Base-by-base conservation (phyloP, 1,284 basidiomycete genomes). In the Puccinia triticina region DNA sequence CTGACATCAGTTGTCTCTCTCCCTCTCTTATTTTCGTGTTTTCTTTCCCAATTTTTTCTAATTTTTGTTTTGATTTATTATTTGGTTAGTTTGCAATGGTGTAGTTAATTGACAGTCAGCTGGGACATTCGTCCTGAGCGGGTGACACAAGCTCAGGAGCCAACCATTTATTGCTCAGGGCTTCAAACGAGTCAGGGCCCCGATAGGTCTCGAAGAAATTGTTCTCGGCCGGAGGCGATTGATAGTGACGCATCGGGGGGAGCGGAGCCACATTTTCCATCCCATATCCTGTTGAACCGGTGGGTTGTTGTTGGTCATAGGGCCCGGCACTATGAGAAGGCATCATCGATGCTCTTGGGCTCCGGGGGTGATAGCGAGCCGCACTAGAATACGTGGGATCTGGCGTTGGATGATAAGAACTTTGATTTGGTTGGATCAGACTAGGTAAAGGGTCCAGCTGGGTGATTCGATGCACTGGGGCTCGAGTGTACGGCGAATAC, bases 121-220 rank as follows among this genome's bases (percentile, higher is more conserved):
- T 7, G 40, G 4, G 12, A 7, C 40, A 43, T 43, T 43, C 7
- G 7, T 43, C 40, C 40, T 4, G 40, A 43, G 40, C 12, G 40
- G 40, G 7, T 43, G 40, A 43, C 40, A 43, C 61, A 43, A 34
- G 26, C 11, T 80, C 71, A 34, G 79, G 71, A 29, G 57, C 59
- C n/a, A 82, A 40, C 80, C 80, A 82, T 55, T 74, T 72, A 46
- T 82, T 82, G 43, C 73, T 76, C 29, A 82, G 46, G 32, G 72
- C 73, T 55, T 76, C 80, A 59, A 82, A 82, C 26, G 80, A 82
- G 57, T 76, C 73, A 21, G 80, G 73, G 43, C 80, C 80, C 29
- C 80, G 72, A 40, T 82, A 82, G 1, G 80, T 76, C 43, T 82
- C 80, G 37, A 82, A 82, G 26, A 82, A 76, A 59, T 82, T 82